phyloP scores from a whole-genome alignment of 257 asterid genomes.

The Agastache rugosa region DNA sequence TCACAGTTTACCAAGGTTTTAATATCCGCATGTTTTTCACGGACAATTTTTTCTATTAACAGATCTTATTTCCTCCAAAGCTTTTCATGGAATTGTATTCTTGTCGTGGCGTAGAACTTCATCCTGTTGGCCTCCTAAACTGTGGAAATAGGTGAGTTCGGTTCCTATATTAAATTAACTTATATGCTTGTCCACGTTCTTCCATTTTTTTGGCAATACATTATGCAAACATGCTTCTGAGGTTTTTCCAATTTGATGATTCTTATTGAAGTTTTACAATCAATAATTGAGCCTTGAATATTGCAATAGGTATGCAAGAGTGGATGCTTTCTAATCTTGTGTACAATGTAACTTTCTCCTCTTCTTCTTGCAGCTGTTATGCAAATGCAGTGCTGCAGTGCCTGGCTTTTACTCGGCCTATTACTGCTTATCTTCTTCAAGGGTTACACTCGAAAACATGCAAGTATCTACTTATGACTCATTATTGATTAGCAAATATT shows the following conservation, averaged over 20 bases:
- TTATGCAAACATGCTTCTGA: too few relatives aligned
- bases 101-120: conserved; percentile 40
- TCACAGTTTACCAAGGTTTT: conserved; percentile 21
- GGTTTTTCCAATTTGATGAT: too few relatives aligned
- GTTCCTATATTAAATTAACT: not conserved
- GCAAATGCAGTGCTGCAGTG: conserved; percentile 71
- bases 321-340: not conserved
- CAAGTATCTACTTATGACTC: conserved; percentile 40
- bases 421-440: conserved; percentile 53
- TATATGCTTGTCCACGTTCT: too few relatives aligned
- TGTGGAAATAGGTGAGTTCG: conserved; percentile 51
- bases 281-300: too few relatives aligned
- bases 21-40: not conserved
- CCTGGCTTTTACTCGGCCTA: conserved; percentile 56
- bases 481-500: not conserved
- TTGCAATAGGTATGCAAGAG: too few relatives aligned
- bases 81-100: conserved; percentile 51
- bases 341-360: not conserved
- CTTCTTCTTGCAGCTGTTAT: conserved; percentile 53
- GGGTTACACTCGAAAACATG: conserved; percentile 56
- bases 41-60: conserved; percentile 27
- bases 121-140: conserved; percentile 54
- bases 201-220: too few relatives aligned
- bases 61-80: conserved; percentile 47
- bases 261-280: too few relatives aligned